phyloP scores from a whole-genome alignment of 768 basidiomycete genomes.

The Kwoniella bestiolae region DNA sequence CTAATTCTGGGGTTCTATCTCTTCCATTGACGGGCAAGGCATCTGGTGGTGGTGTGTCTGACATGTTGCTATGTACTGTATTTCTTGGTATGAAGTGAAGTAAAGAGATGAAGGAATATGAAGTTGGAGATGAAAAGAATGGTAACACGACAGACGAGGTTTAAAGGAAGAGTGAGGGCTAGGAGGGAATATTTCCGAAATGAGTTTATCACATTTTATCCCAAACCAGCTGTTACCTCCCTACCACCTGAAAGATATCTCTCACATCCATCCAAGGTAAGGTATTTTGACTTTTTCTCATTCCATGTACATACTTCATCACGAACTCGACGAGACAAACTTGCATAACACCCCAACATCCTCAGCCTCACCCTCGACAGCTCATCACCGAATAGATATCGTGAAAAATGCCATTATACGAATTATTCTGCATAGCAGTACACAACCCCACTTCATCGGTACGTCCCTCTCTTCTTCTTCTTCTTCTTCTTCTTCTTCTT shows the following conservation, averaged over 20 bases:
- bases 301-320: too few species aligned
- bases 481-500: not conserved
- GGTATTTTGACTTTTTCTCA: not conserved
- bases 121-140: slow-evolving; percentile 4
- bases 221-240: not conserved
- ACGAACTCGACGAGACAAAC: too few species aligned
- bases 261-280: too few species aligned
- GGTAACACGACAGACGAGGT: not conserved
- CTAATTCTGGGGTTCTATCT: slow-evolving; percentile 47
- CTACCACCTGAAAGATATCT: too few species aligned
- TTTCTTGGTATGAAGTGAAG: not conserved
- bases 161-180: not conserved
- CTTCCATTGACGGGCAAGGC: slow-evolving; percentile 22
- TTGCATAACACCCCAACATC: too few species aligned
- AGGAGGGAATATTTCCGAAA: slow-evolving; percentile 3
- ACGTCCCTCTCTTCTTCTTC: slow-evolving; percentile 10
- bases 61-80: slow-evolving; percentile 29
- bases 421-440: slow-evolving; percentile 56
- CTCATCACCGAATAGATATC: too few species aligned
- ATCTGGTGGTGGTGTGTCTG: slow-evolving; percentile 33
- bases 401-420: slow-evolving; percentile 53
- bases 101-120: slow-evolving; percentile 1
- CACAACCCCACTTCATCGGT: slow-evolving; percentile 54
- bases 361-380: too few species aligned
- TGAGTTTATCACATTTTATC: slow-evolving; percentile 18